Percentiles rank a stretch among this genome's conserved stretches.
Evolutionary conservation across 2,329 filamentous ascomycete species (phyloP).

Genomic region (Ophiosphaerella herpotricha): DNA sequence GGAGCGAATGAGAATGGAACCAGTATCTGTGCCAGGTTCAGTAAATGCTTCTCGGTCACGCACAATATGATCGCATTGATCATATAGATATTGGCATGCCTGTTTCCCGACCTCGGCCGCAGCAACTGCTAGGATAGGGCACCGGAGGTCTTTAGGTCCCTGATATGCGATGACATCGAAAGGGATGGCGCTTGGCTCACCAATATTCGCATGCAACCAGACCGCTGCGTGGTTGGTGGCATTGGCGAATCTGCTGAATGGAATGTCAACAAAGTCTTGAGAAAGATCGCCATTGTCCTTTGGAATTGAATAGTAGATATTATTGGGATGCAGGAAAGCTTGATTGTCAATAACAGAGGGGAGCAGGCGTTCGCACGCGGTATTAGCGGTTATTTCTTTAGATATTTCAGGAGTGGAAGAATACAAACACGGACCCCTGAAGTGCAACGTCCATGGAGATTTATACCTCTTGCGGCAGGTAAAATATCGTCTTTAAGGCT

Average conservation of each 20-base stretch:
- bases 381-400: not conserved
- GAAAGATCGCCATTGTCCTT: slow-evolving; percentile 7
- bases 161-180: slow-evolving; percentile 4
- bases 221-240: slow-evolving; percentile 24
- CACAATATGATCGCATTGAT: not conserved
- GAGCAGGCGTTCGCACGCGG: not conserved
- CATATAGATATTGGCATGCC: not conserved
- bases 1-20: slow-evolving; percentile 1
- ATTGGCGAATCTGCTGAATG: slow-evolving; percentile 17
- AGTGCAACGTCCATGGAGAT: too few relatives aligned
- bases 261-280: slow-evolving; percentile 12
- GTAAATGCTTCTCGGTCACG: not conserved
- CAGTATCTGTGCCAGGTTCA: not conserved
- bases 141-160: slow-evolving; percentile 10
- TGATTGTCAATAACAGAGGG: not conserved
- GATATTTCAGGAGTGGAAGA: not conserved
- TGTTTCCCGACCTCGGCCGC: slow-evolving; percentile 5
- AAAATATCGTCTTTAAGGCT: too few relatives aligned
- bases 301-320: slow-evolving; percentile 5
- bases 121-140: slow-evolving; percentile 5
- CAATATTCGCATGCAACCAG: slow-evolving; percentile 21
- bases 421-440: not conserved
- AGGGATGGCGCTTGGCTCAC: not conserved
- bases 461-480: too few relatives aligned
- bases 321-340: not conserved